Conservation (phyloP, 1,284 basidiomycete species). For the Phellinidium pouzarii region DNA sequence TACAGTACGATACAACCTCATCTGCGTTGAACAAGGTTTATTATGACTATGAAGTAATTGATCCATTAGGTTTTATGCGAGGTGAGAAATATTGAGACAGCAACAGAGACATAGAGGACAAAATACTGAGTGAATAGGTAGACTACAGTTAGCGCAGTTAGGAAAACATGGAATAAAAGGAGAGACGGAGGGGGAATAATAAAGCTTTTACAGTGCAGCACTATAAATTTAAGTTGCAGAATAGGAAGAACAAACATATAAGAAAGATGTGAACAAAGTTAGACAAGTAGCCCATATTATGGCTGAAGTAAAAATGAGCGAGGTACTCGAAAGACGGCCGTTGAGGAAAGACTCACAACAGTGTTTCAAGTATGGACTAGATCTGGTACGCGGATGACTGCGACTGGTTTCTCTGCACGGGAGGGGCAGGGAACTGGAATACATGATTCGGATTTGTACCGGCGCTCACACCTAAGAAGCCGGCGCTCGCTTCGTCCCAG, state of each 20-base stretch:
- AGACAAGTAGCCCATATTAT: not conserved
- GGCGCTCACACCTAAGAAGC: not conserved
- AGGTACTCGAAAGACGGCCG: too few species aligned
- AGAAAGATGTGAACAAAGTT: not conserved
- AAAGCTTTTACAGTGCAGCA: not conserved
- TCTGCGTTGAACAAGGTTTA: too few species aligned
- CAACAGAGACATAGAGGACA: not conserved
- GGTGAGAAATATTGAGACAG: too few species aligned
- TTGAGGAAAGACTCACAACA: too few species aligned
- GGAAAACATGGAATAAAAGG: not conserved
- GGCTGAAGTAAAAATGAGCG: too few species aligned
- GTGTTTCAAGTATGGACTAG: not conserved
- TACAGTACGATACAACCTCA: too few species aligned
- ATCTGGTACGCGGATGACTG: constrained; percentile 18
- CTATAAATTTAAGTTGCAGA: not conserved
- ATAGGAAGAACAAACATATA: not conserved
- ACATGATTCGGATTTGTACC: not conserved
- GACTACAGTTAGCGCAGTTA: not conserved
- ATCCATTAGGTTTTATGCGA: too few species aligned
- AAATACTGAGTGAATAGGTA: not conserved
- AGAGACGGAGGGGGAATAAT: too few species aligned
- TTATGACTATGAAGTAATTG: too few species aligned
- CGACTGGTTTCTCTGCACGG: constrained; percentile 13
- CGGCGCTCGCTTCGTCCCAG: constrained; percentile 2
- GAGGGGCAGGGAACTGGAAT: constrained; percentile 2